Conservation (phyloP, 441 rosid species). For the Erodium trifolium region DNA sequence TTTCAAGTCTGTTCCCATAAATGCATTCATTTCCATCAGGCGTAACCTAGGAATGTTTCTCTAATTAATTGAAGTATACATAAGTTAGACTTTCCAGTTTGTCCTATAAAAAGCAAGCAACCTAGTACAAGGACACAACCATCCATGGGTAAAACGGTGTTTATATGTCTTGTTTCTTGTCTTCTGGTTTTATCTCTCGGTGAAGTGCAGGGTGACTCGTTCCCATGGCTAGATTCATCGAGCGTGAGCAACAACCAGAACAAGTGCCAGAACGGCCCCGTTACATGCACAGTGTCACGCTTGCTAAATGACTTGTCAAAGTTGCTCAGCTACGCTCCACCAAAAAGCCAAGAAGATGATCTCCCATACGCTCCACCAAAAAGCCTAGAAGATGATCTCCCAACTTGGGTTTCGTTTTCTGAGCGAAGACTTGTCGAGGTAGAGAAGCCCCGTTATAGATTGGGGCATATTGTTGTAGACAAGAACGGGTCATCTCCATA, state of each 20-base stretch:
- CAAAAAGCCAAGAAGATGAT: background rate
- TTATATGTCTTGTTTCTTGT: background rate
- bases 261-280: background rate
- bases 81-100: background rate
- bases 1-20: background rate
- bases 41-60: background rate
- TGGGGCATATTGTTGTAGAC: background rate
- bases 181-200: background rate
- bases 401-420: background rate
- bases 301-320: conserved; percentile 1
- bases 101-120: background rate
- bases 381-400: background rate
- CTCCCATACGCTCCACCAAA: background rate
- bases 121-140: background rate
- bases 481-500: background rate
- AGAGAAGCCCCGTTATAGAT: background rate
- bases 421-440: background rate
- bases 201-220: background rate
- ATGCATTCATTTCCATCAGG: background rate
- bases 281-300: background rate
- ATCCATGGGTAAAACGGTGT: background rate
- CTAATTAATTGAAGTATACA: background rate
- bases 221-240: background rate
- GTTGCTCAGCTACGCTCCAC: background rate
- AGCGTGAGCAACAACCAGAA: background rate